Percentiles rank a stretch among this genome's conserved stretches.
Conservation (phyloP, 2,329 filamentous ascomycete genomes). For the Alternaria longipes region DNA sequence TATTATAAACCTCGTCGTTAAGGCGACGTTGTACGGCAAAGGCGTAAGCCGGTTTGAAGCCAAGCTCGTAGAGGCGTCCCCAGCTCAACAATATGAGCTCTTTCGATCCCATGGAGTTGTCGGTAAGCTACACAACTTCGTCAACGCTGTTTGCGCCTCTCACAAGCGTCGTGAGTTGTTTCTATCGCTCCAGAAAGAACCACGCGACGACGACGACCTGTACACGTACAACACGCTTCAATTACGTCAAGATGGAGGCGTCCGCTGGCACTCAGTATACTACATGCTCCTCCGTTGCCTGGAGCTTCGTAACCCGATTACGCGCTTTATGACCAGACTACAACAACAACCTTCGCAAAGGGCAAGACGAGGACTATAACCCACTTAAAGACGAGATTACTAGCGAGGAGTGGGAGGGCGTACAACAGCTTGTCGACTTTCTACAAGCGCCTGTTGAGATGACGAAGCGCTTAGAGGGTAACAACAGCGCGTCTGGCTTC, state of each 20-base stretch:
- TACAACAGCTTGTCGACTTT: constrained; percentile 11
- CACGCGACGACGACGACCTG: neutral
- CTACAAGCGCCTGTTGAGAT: constrained; percentile 11
- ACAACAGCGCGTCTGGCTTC: constrained; percentile 13
- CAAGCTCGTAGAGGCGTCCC: neutral
- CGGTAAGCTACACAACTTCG: constrained; percentile 15
- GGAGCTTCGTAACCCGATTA: constrained; percentile 9
- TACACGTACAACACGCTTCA: constrained; percentile 7
- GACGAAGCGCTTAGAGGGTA: constrained; percentile 11
- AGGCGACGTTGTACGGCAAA: constrained; percentile 10
- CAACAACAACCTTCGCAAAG: neutral
- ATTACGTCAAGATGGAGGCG: constrained; percentile 12
- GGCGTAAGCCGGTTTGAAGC: constrained; percentile 6
- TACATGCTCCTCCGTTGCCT: constrained; percentile 17
- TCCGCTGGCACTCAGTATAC: constrained; percentile 16
- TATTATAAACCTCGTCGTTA: constrained; percentile 10
- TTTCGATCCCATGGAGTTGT: constrained; percentile 4
- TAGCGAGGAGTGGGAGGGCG: constrained; percentile 11
- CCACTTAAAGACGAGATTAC: neutral
- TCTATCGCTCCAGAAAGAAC: neutral
- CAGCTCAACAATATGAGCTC: neutral
- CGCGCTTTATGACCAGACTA: neutral
- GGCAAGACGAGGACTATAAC: constrained; percentile 1
- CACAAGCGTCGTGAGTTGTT: constrained; percentile 11
- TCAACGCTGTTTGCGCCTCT: constrained; percentile 9